A percentile compares a stretch with the other conserved stretches of the same genome.
Conservation (phyloP, 176 grass and related monocot genomes). For the Ananas comosus region DNA sequence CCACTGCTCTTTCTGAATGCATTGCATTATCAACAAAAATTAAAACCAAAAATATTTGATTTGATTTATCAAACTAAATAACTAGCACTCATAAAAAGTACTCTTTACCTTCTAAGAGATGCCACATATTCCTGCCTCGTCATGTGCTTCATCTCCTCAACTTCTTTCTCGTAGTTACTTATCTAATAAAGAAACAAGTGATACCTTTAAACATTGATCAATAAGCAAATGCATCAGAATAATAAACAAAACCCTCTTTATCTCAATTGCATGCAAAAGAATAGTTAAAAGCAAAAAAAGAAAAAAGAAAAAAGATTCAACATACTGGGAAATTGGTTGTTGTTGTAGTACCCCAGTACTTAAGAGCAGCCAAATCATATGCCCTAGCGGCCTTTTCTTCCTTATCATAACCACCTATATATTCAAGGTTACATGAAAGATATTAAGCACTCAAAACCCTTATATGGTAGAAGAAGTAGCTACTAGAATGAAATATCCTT, state of each 20-base stretch:
- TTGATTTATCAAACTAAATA: neutral
- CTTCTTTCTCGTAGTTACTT: constrained; percentile 56
- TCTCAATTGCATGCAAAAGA: neutral
- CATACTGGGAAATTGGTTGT: constrained; percentile 66
- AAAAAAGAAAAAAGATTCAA: neutral
- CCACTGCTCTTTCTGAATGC: constrained; percentile 77
- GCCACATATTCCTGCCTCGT: constrained; percentile 69
- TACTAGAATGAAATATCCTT: no score
- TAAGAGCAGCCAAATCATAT: constrained; percentile 71
- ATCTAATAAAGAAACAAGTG: constrained; percentile 22
- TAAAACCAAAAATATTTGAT: neutral
- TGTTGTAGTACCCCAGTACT: constrained; percentile 66
- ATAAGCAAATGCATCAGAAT: neutral
- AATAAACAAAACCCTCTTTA: neutral
- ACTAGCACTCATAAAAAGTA: neutral
- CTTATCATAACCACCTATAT: constrained; percentile 66
- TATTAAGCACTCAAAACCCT: neutral
- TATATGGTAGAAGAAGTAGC: neutral
- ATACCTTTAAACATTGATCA: neutral
- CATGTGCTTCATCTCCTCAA: constrained; percentile 78
- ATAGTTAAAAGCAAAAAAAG: neutral
- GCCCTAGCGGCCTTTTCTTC: constrained; percentile 75
- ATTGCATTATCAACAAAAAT: neutral
- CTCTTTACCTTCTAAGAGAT: constrained; percentile 54
- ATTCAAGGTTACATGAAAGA: neutral